Percentiles rank a stretch among this genome's conserved stretches.
Evolutionary conservation across 2,329 filamentous ascomycete species (phyloP).

Genomic region (Lachnellula hyalina): DNA sequence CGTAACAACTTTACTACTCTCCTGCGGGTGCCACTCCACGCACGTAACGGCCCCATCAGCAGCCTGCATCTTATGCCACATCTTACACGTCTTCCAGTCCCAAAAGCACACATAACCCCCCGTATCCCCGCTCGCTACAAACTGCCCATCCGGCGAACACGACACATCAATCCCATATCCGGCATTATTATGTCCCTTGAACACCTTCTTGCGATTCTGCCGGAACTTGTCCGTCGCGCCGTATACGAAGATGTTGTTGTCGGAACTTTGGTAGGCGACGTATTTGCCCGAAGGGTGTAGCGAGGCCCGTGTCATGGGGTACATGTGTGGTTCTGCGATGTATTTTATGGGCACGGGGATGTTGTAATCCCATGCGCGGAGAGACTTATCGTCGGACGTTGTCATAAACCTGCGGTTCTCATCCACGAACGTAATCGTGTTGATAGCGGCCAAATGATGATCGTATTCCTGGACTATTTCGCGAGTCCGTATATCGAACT

Average conservation of each 20-base stretch:
- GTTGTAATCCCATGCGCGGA: conserved; percentile 96
- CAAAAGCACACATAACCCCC: conserved; percentile 91
- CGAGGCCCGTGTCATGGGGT: conserved; percentile 81
- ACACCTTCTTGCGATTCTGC: conserved; percentile 95
- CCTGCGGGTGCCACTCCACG: conserved; percentile 94
- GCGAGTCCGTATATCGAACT: conserved; percentile 80
- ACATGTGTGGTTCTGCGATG: conserved; percentile 97
- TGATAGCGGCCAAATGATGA: conserved; percentile 94
- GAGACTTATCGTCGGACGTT: conserved; percentile 92
- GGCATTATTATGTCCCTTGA: conserved; percentile 91
- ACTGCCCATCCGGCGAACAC: conserved; percentile 86
- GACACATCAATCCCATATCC: conserved; percentile 88
- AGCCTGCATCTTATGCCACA: conserved; percentile 94
- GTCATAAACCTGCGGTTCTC: conserved; percentile 94
- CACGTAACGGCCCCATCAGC: conserved; percentile 79
- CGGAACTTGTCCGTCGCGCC: conserved; percentile 92
- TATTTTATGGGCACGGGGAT: conserved; percentile 98
- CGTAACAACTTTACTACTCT: conserved; percentile 88
- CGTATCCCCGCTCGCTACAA: conserved; percentile 80
- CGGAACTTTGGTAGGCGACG: conserved; percentile 85
- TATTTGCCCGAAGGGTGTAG: conserved; percentile 88
- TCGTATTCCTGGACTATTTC: conserved; percentile 96
- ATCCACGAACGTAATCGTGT: conserved; percentile 95
- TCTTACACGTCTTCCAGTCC: conserved; percentile 99
- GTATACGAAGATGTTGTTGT: conserved; percentile 97